Percentiles rank a stretch among this genome's conserved stretches.
These are phyloP conservation scores for Aspergillus melleus DNA, from an alignment of 2,329 filamentous ascomycete genomes.

Conservation along the genomic window DNA sequence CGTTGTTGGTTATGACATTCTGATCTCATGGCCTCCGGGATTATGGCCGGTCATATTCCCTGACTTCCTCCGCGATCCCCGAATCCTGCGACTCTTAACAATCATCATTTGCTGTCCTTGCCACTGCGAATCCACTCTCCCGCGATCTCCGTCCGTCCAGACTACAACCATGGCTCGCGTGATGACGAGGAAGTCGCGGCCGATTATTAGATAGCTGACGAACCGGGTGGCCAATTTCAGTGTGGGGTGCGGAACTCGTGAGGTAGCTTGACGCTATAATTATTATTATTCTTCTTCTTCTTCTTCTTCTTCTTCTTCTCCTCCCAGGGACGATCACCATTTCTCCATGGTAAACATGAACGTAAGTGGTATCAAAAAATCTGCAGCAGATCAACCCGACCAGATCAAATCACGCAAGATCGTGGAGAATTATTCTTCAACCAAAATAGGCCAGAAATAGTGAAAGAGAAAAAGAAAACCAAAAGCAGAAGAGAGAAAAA, in stretches of 20 bases:
- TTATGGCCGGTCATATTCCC: not conserved
- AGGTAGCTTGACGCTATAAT: not conserved
- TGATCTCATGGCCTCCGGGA: constrained; percentile 1
- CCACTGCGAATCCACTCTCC: constrained; percentile 13
- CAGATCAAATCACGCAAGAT: not conserved
- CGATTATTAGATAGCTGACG: not conserved
- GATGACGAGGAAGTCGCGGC: constrained; percentile 2
- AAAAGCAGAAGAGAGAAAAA: not conserved
- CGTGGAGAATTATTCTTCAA: not conserved
- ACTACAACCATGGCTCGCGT: constrained; percentile 14
- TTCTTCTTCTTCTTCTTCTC: too few species aligned
- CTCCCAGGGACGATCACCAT: not conserved
- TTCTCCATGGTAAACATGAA: not conserved
- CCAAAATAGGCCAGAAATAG: not conserved
- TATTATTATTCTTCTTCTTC: not conserved
- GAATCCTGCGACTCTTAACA: too few species aligned
- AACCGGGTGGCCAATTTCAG: constrained; percentile 14
- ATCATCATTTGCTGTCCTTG: constrained; percentile 2
- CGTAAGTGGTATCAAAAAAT: not conserved
- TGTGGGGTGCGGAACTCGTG: not conserved
- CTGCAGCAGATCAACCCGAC: not conserved
- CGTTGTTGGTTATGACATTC: not conserved
- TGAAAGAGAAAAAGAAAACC: not conserved
- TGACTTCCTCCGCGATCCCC: not conserved
- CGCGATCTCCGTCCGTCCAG: constrained; percentile 11